A percentile compares a stretch with the other conserved stretches of the same genome.
These are phyloP conservation scores for Corynespora cassiicola DNA, from an alignment of 2,329 filamentous ascomycete genomes.

Conservation along the genomic window DNA sequence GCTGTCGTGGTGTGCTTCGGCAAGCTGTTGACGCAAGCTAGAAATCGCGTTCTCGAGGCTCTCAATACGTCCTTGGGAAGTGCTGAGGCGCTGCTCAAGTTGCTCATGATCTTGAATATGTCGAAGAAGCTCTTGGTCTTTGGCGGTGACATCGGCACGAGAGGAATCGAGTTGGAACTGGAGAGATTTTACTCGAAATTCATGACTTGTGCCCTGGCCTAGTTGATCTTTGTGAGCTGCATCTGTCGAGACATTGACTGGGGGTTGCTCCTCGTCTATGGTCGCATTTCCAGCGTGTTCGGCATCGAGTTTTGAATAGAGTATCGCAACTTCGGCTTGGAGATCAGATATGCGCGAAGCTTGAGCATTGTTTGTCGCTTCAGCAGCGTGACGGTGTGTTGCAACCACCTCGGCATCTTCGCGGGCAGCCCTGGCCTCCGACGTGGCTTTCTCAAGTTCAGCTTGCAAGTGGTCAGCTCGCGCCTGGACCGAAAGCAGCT, in stretches of 20 bases:
- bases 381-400: conserved; percentile 10
- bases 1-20: conserved; percentile 35
- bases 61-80: conserved; percentile 35
- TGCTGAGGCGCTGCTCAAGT: conserved; percentile 30
- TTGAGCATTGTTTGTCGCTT: conserved; percentile 14
- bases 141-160: conserved; percentile 23
- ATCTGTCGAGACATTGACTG: conserved; percentile 22
- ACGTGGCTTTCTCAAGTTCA: conserved; percentile 32
- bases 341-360: conserved; percentile 24
- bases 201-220: no score
- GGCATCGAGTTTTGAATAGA: conserved; percentile 33
- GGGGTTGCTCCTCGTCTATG: conserved; percentile 34
- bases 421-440: conserved; percentile 30
- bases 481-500: conserved; percentile 30
- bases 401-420: conserved; percentile 24
- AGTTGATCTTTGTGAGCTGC: conserved; percentile 13
- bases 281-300: conserved; percentile 29
- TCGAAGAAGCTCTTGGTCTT: conserved; percentile 31
- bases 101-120: conserved; percentile 31
- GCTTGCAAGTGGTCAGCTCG: conserved; percentile 31
- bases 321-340: conserved; percentile 26
- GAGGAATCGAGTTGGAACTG: conserved; percentile 29
- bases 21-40: conserved; percentile 40
- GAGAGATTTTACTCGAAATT: conserved; percentile 19
- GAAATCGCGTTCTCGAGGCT: conserved; percentile 32